phyloP scores from a whole-genome alignment of 2,329 filamentous ascomycete species.

The Penicillium palitans region DNA sequence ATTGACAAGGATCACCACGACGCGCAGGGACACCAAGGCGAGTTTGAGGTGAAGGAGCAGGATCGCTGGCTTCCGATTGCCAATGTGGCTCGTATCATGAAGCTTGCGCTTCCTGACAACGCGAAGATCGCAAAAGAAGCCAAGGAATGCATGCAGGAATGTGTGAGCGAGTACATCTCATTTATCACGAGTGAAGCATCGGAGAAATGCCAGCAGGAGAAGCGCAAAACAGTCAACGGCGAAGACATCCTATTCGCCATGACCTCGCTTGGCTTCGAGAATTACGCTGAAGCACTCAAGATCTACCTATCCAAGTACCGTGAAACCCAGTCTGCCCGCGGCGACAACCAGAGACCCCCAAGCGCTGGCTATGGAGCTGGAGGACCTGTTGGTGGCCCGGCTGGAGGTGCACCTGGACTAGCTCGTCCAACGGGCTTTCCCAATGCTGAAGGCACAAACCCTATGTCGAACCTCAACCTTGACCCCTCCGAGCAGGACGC shows the following conservation, averaged over 20 bases:
- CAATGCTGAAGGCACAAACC: conserved; percentile 46
- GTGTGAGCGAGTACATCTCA: conserved; percentile 98
- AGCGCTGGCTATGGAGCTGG: conserved; percentile 49
- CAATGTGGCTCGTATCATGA: conserved; percentile 99
- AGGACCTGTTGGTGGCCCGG: conserved; percentile 39
- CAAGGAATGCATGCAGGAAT: conserved; percentile 99
- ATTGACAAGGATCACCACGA: conserved; percentile 72
- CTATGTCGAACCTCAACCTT: conserved; percentile 46
- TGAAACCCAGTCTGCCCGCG: conserved; percentile 82
- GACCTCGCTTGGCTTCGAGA: conserved; percentile 98
- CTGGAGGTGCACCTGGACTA: conserved; percentile 19
- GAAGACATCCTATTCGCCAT: conserved; percentile 99
- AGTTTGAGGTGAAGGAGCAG: conserved; percentile 99
- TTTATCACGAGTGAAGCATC: conserved; percentile 99
- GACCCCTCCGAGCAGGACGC: conserved; percentile 49
- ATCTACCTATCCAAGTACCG: conserved; percentile 97
- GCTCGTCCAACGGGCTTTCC: conserved; percentile 38
- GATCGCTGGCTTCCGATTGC: conserved; percentile 99
- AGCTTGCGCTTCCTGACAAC: conserved; percentile 93
- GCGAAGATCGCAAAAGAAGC: conserved; percentile 99
- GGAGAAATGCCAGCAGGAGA: conserved; percentile 99
- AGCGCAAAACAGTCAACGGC: conserved; percentile 98
- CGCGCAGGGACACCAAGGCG: conserved; percentile 68
- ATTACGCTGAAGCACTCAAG: conserved; percentile 96
- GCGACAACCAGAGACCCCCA: conserved; percentile 61